Base-by-base conservation (phyloP, 2,329 filamentous ascomycete genomes). In the Bertia moriformis region DNA sequence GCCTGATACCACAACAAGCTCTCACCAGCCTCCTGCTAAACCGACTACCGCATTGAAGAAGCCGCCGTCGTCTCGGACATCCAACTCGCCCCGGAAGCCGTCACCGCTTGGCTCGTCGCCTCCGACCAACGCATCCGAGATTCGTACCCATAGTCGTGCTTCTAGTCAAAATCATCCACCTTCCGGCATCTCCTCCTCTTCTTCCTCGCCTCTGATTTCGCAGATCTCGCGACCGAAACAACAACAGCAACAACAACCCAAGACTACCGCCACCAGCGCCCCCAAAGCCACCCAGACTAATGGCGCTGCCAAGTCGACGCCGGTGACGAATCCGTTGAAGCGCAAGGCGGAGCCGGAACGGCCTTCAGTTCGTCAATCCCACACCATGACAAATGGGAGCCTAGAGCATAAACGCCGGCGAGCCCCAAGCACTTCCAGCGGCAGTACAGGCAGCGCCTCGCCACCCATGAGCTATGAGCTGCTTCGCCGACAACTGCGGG, bases 41-140 rank as follows among this genome's bases (percentile, higher is more conserved):
- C 58, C 60, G 43, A 49, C 48, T 37, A 51, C 55, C 32, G 50
- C 58, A 24, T 50, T 53, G 13, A 57, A 60, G 42, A 49, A 56
- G 32, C 50, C 53, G 14, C 45, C 53, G 17, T 48, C 52, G 54
- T 61, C 52, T 41, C 60, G 50, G 44, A 56, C 47, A 38, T 60
- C 57, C 17, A 73, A 61, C 43, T 73, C 70, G 32, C 71, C 73
- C 2, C 69, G 67, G 49, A 77, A 77, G 39, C 72, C 72, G 2
- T 78, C 74, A 14, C 73, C 72, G 12, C 64, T 78, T 10, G 72
- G 69, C 7, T 71, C 70, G 4, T 76, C 73, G 2, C 71, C 71
- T 17, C 72, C 73, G 4, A 66, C 73, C 43, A 76, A 73, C 50
- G 68, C 69, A 19, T 76, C 72, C 15, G 71, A 78, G 49, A 58